These are phyloP conservation scores for Cyclotella cryptica DNA, from an alignment of 108 stramenopile species.

Conservation along the genomic window DNA sequence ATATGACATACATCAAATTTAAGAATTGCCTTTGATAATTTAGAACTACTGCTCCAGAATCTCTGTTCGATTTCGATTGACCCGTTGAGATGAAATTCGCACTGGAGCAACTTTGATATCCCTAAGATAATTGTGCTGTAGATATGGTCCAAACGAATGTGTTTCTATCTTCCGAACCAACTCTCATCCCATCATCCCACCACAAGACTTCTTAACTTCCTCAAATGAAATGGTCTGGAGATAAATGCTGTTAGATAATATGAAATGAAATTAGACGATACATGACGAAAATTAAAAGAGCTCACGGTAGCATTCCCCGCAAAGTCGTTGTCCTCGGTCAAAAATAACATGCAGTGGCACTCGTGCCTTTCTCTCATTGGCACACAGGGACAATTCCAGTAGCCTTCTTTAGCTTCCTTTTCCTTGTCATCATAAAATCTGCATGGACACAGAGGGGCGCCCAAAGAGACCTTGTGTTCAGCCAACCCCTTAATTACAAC, in stretches of 20 bases:
- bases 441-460: slow-evolving; percentile 91
- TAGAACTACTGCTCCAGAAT: too few relatives aligned
- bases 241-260: neutral
- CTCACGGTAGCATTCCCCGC: slow-evolving; percentile 69
- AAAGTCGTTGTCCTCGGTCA: slow-evolving; percentile 87
- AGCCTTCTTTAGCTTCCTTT: slow-evolving; percentile 86
- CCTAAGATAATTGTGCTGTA: too few relatives aligned
- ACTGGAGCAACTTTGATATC: too few relatives aligned
- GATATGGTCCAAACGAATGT: too few relatives aligned
- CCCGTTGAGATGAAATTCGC: too few relatives aligned
- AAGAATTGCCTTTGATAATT: too few relatives aligned
- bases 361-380: slow-evolving; percentile 75
- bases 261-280: neutral
- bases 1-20: too few relatives aligned
- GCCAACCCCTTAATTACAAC: slow-evolving; percentile 92
- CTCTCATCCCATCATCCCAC: neutral
- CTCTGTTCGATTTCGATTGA: too few relatives aligned
- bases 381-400: slow-evolving; percentile 84
- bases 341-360: slow-evolving; percentile 93
- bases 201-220: slow-evolving; percentile 11
- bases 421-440: slow-evolving; percentile 93
- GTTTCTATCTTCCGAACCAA: too few relatives aligned
- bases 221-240: slow-evolving; percentile 6
- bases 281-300: neutral
- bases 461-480: slow-evolving; percentile 87